phyloP scores from a whole-genome alignment of 148 eudicot genomes.

The Rhododendron molle region DNA sequence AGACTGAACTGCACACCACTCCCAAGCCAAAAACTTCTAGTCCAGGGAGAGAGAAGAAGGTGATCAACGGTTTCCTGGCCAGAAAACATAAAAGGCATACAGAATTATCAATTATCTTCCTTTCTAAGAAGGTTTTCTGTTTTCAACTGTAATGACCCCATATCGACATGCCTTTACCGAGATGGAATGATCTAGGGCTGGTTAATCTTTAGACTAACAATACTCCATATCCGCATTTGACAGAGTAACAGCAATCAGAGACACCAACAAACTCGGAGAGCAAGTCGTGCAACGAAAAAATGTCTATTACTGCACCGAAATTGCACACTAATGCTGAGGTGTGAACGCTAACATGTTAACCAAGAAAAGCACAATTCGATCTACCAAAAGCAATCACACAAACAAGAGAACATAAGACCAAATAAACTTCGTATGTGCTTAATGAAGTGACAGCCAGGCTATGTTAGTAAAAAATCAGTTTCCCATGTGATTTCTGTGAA shows the following conservation, averaged over 20 bases:
- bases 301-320: background rate
- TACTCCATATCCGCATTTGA: background rate
- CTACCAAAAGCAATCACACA: background rate
- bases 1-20: background rate
- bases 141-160: background rate
- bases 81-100: background rate
- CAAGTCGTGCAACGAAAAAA: background rate
- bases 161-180: background rate
- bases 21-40: background rate
- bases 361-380: background rate
- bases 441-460: background rate
- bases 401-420: background rate
- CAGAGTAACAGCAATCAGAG: background rate
- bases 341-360: background rate
- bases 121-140: background rate
- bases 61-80: background rate
- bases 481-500: conserved; percentile 2
- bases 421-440: background rate
- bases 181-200: background rate
- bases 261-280: background rate
- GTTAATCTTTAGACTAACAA: background rate
- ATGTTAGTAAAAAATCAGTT: background rate
- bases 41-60: background rate
- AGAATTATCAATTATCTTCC: background rate
- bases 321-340: background rate